Evolutionary conservation across 768 basidiomycete genomes (phyloP), one percentile per base, ranked within the genome.

Genomic region (Pulveroboletus sp.): DNA sequence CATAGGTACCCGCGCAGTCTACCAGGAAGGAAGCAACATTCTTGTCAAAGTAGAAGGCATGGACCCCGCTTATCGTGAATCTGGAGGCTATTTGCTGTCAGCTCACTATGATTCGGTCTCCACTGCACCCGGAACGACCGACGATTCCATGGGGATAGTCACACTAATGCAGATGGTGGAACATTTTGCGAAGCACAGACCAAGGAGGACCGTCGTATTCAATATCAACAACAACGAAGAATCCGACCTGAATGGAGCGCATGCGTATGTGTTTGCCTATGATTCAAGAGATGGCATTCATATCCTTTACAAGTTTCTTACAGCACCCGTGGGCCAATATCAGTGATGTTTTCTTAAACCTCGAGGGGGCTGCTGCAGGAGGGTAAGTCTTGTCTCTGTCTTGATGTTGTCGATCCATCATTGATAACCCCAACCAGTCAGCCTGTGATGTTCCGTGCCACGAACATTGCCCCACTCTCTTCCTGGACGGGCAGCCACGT

Each of bases 151-250:
- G 78, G 84, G 82, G 10, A 73, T 85, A 6, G 80, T 71, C 5
- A 83, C 83, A 0, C 67, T 87, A 1, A 63, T 90, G 24, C 83
- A 86, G 49, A 73, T 92, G 56, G 69, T 87, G 32, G 69, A 80
- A 36, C 77, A 80, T 54, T 71, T 82, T 46, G 71, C 74, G 0
- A 65, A 69, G 48, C 71, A 81, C 36, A 70, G 74, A 7, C 79
- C 79, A 1, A 66, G 69, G 37, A 74, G 81, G 35, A 86, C 86
- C 0, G 83, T 83, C 6, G 67, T 93, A 4, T 89, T 92, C 72
- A 89, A 91, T 58, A 77, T 89, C 63, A 93, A 93, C 64, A 91
- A 92, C 53, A 89, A 84, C 1, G 90, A 92, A 61, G 89, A 93
- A 58, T 81, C 88, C 62, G 78, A 82, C 31, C 64, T 91, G 55